Base-by-base conservation (phyloP, 2,329 filamentous ascomycete species). In the Acephala macrosclerotiorum region DNA sequence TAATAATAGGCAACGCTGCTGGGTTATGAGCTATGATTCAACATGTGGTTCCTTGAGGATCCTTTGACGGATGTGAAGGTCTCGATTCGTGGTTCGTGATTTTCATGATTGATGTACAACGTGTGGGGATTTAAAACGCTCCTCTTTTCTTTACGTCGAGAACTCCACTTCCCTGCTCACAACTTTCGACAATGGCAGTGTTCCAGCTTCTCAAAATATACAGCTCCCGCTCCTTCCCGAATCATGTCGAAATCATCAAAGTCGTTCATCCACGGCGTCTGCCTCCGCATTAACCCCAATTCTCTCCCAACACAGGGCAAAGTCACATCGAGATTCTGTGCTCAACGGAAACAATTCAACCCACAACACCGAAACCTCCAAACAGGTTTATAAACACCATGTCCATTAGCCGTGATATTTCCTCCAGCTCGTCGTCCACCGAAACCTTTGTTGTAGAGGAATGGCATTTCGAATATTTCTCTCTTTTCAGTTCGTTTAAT, bases 281-380 rank as follows among this genome's bases (percentile, higher is more conserved):
- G 12, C 18, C 25, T 22, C 22, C 20, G 20, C 9, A 49, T 49
- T 7, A 49, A 20, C 20, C 20, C 5, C 2, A 12, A 4, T 25
- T n/a, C 20, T 22, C 12, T 11, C n/a, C n/a, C n/a, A 1, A 7
- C 20, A 4, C 11, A 25, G 25, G n/a, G 7, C 18, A 22, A 22
- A 16, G 9, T 7, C 18, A 16, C 25, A 7, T 12, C n/a, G 3
- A n/a, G 20, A 42, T 18, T 33, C 42, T n/a, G n/a, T n/a, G n/a
- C 51, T 64, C 55, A 74, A 29, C 70, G 70, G 59, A 74, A 86
- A 75, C 84, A 87, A 74, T 80, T 84, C 72, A 86, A 81, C 49
- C 80, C 79, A 53, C 84, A 83, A 68, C 80, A 76, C 38, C 79
- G 80, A 72, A 86, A 79, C 45, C 83, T 78, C 74, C 84, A 85